Evolutionary conservation across 1,284 basidiomycete species (phyloP).

Genomic region (Ganoderma multipileum): DNA sequence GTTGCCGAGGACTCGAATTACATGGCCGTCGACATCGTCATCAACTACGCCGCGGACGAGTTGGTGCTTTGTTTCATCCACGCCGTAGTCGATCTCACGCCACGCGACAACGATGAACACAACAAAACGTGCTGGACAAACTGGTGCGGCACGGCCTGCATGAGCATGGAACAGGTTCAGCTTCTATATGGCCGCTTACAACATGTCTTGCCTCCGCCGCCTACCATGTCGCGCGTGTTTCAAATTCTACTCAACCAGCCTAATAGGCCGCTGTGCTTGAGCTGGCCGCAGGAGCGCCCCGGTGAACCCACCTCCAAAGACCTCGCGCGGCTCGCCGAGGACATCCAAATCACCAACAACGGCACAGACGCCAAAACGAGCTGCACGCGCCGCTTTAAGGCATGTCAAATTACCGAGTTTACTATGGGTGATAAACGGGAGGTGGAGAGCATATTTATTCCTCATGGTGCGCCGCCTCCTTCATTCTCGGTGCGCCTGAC

Average conservation of each 20-base stretch:
- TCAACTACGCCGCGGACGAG: slow-evolving; percentile 93
- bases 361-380: slow-evolving; percentile 84
- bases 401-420: slow-evolving; percentile 73
- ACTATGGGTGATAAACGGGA: slow-evolving; percentile 64
- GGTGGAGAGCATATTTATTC: slow-evolving; percentile 92
- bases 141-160: slow-evolving; percentile 86
- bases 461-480: slow-evolving; percentile 73
- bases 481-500: slow-evolving; percentile 26
- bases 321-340: slow-evolving; percentile 82
- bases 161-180: slow-evolving; percentile 62
- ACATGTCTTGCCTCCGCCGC: slow-evolving; percentile 56
- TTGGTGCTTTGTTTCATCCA: slow-evolving; percentile 96
- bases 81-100: slow-evolving; percentile 79
- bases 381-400: slow-evolving; percentile 92
- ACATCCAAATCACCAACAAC: slow-evolving; percentile 72
- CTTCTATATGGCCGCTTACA: slow-evolving; percentile 65
- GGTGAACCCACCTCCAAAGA: slow-evolving; percentile 78
- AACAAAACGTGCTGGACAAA: slow-evolving; percentile 89
- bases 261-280: slow-evolving; percentile 72
- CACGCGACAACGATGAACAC: slow-evolving; percentile 83
- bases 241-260: slow-evolving; percentile 73
- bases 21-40: slow-evolving; percentile 90
- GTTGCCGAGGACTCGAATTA: slow-evolving; percentile 81
- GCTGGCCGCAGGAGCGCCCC: slow-evolving; percentile 84
- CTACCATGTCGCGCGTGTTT: slow-evolving; percentile 71